Conservation (phyloP, 2,329 filamentous ascomycete genomes). For the Xylariomycetidae sp. region DNA sequence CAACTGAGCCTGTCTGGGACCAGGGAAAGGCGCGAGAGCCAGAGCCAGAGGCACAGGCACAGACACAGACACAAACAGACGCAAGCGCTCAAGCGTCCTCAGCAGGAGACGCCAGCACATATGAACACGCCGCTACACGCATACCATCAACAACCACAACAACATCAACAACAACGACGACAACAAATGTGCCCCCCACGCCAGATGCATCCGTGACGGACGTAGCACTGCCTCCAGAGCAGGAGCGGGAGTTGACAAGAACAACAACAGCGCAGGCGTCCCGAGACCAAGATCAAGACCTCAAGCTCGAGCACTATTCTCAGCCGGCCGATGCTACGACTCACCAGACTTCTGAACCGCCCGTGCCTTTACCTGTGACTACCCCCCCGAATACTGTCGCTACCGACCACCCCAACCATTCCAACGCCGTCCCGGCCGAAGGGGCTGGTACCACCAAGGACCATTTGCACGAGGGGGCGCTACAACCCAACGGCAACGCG, state of each 20-base stretch:
- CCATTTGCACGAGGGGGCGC: conserved; percentile 11
- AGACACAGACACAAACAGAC: conserved; percentile 21
- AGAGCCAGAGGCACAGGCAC: conserved; percentile 18
- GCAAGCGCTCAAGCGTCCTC: conserved; percentile 17
- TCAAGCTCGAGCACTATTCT: no score
- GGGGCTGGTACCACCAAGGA: conserved; percentile 11
- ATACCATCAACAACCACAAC: no score
- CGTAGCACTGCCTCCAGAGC: conserved; percentile 18
- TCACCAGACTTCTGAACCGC: conserved; percentile 8
- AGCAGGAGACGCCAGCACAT: conserved; percentile 19
- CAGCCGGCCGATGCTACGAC: no score
- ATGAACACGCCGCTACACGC: no score
- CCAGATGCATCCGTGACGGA: conserved; percentile 19
- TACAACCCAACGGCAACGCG: conserved; percentile 16
- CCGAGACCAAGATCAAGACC: conserved; percentile 18
- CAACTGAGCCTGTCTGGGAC: conserved; percentile 21
- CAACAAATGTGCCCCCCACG: no score
- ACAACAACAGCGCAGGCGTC: no score
- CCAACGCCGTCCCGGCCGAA: conserved; percentile 9
- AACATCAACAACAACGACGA: no score
- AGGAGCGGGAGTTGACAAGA: conserved; percentile 21
- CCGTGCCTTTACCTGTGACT: conserved; percentile 9
- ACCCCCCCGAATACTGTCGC: conserved; percentile 11
- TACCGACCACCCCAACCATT: conserved; percentile 9
- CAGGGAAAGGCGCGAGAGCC: conserved; percentile 17